Evolutionary conservation across 805 yeast species (phyloP).

Genomic region (Hagleromyces aurorensis): DNA sequence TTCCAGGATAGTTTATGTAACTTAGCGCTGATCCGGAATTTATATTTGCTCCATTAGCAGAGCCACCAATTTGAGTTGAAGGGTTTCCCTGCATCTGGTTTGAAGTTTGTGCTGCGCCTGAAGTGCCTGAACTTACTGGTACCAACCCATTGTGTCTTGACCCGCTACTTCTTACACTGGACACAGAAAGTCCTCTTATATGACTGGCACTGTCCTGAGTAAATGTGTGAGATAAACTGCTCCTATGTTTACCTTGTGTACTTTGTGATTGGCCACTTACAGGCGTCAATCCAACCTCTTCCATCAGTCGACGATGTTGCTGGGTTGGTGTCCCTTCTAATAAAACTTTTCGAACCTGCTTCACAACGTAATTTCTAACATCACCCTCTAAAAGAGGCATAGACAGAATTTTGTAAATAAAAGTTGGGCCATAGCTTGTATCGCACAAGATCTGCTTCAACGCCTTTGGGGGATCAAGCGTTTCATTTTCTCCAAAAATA

Average conservation of each 20-base stretch:
- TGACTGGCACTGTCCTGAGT: constrained; percentile 19
- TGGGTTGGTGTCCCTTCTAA: constrained; percentile 56
- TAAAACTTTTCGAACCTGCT: constrained; percentile 56
- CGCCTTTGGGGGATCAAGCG: constrained; percentile 36
- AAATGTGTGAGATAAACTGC: constrained; percentile 21
- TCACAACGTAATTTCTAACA: constrained; percentile 48
- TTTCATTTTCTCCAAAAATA: constrained; percentile 48
- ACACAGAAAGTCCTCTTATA: constrained; percentile 26
- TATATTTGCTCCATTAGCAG: neutral
- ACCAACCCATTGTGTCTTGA: constrained; percentile 21
- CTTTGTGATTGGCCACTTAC: constrained; percentile 5
- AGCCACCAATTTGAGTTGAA: no score
- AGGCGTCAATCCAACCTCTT: constrained; percentile 73
- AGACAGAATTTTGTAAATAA: constrained; percentile 70
- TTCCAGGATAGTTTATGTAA: constrained; percentile 27
- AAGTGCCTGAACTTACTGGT: constrained; percentile 9
- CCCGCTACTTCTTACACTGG: constrained; percentile 26
- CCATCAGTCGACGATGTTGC: constrained; percentile 78
- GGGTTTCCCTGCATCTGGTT: constrained; percentile 1
- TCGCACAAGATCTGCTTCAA: constrained; percentile 60
- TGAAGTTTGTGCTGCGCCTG: constrained; percentile 7
- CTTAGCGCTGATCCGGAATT: no score
- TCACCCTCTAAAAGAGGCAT: constrained; percentile 57
- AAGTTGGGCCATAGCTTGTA: constrained; percentile 60
- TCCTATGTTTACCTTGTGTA: constrained; percentile 16